phyloP scores from a whole-genome alignment of 306 rosid genomes.

The Glycyrrhiza uralensis region DNA sequence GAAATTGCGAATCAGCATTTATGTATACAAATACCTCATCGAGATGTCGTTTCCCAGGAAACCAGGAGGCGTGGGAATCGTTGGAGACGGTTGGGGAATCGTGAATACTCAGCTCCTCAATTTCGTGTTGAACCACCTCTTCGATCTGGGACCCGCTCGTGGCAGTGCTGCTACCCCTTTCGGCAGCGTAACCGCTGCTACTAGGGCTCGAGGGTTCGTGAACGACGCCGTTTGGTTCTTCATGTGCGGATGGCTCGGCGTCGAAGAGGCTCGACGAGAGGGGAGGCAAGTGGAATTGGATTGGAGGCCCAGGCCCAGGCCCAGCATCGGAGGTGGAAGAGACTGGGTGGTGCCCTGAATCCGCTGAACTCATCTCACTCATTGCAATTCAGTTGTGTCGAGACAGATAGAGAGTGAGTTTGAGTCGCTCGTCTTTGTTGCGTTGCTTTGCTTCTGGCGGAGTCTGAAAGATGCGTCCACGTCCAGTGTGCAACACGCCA shows the following conservation, averaged over 20 bases:
- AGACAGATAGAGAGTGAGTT: neutral
- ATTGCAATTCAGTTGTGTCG: neutral
- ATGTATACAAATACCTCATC: conserved; percentile 85
- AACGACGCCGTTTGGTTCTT: conserved; percentile 39
- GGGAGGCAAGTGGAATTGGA: conserved; percentile 45
- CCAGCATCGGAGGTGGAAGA: conserved; percentile 33
- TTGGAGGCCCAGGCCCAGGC: conserved; percentile 2
- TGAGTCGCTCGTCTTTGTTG: neutral
- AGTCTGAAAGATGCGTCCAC: neutral
- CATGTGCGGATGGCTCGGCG: conserved; percentile 21
- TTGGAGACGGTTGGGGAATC: conserved; percentile 25
- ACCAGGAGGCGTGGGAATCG: conserved; percentile 43
- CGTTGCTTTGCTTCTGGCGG: neutral
- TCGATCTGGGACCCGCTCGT: conserved; percentile 48
- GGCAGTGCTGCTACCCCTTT: conserved; percentile 65
- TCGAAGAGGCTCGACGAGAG: conserved; percentile 45
- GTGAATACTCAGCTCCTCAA: conserved; percentile 43
- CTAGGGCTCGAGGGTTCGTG: conserved; percentile 56
- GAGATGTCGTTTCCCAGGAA: conserved; percentile 54
- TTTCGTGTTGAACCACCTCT: conserved; percentile 44
- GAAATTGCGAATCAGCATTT: neutral
- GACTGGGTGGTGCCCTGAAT: conserved; percentile 39
- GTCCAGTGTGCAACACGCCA: neutral
- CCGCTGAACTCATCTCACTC: conserved; percentile 6
- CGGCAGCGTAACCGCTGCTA: conserved; percentile 81